Percentiles rank a stretch among this genome's conserved stretches.
Evolutionary conservation across 495 filamentous ascomycete species (phyloP).

Genomic region (Tuber magnatum): DNA sequence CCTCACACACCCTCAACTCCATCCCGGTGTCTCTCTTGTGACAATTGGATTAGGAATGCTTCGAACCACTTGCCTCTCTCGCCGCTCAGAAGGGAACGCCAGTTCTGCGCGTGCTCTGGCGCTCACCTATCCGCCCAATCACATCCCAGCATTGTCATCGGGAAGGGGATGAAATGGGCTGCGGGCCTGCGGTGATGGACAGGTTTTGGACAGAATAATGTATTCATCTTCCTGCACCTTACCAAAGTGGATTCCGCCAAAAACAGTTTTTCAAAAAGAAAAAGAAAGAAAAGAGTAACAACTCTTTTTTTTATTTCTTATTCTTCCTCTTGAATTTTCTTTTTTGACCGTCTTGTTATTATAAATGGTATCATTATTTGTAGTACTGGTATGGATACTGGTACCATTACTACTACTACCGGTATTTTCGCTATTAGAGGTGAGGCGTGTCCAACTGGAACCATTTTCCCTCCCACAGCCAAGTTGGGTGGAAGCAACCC

Average conservation of each 20-base stretch:
- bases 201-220: slow-evolving; percentile 31
- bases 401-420: background rate
- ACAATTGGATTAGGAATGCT: background rate
- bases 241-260: slow-evolving; percentile 29
- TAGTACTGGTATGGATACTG: background rate
- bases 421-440: background rate
- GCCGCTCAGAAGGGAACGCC: slow-evolving; percentile 35
- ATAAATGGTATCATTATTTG: background rate
- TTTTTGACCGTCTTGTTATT: background rate
- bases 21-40: background rate
- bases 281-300: background rate
- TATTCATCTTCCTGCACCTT: slow-evolving; percentile 23
- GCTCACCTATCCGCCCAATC: slow-evolving; percentile 33
- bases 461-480: background rate
- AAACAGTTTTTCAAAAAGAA: slow-evolving; percentile 14
- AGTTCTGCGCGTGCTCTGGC: slow-evolving; percentile 31
- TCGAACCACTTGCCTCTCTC: slow-evolving; percentile 10
- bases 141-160: slow-evolving; percentile 17
- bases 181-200: slow-evolving; percentile 17
- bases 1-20: background rate
- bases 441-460: background rate
- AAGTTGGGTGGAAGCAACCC: background rate
- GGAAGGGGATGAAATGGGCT: slow-evolving; percentile 29
- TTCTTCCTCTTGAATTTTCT: background rate
- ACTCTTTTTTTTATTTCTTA: background rate